Evolutionary conservation across 2,329 filamentous ascomycete genomes (phyloP).

Genomic region (Samsoniella hepiali): DNA sequence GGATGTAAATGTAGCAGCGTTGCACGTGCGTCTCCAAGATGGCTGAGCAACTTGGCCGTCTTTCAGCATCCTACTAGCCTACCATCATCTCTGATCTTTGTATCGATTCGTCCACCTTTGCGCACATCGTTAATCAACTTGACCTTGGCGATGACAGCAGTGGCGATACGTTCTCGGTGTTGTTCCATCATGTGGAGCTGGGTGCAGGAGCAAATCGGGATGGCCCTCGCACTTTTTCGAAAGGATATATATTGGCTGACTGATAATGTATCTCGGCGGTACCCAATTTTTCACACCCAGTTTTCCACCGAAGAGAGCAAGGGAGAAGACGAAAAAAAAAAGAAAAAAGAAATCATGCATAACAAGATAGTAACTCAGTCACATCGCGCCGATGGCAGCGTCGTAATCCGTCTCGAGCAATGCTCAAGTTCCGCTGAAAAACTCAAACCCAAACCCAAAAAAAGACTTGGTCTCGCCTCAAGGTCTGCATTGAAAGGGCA

Average conservation of each 20-base stretch:
- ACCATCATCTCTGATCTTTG: neutral
- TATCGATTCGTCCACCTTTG: no score
- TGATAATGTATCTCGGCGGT: neutral
- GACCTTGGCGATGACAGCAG: neutral
- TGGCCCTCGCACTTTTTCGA: neutral
- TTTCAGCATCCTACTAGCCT: neutral
- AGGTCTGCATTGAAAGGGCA: slow-evolving; percentile 31
- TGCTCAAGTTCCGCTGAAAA: slow-evolving; percentile 32
- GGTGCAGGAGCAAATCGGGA: neutral
- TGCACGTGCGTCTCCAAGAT: no score
- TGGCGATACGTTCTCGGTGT: slow-evolving; percentile 3
- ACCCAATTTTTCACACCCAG: neutral
- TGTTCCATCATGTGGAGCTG: neutral
- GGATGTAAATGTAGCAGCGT: no score
- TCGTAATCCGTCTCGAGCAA: slow-evolving; percentile 33
- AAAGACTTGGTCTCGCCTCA: slow-evolving; percentile 35
- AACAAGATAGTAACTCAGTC: slow-evolving; percentile 34
- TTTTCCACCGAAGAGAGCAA: no score
- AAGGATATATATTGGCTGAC: neutral
- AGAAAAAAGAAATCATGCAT: slow-evolving; percentile 15
- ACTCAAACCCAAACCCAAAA: slow-evolving; percentile 29
- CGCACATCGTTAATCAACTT: no score
- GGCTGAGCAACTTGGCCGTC: neutral
- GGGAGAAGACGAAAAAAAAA: neutral
- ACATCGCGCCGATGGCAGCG: slow-evolving; percentile 29